phyloP scores from a whole-genome alignment of 2,329 filamentous ascomycete species.

The Neophaeococcomyces aloes region DNA sequence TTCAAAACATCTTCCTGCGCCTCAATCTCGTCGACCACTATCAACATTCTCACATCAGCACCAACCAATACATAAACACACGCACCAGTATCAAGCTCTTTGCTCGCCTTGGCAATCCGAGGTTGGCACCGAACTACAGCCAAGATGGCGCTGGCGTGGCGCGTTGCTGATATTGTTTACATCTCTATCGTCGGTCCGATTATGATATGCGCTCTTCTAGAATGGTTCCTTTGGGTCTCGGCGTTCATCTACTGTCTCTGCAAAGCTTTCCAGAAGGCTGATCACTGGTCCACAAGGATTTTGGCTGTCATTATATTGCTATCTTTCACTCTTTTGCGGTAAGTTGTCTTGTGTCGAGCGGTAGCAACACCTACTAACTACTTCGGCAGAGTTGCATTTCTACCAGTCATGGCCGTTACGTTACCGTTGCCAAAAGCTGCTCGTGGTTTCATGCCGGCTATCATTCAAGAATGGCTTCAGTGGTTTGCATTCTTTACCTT shows the following conservation, averaged over 20 bases:
- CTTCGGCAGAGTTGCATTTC: slow-evolving; percentile 58
- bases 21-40: too few species aligned
- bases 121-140: background rate
- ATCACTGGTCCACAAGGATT: slow-evolving; percentile 71
- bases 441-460: slow-evolving; percentile 58
- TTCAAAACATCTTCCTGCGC: too few species aligned
- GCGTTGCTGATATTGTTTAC: slow-evolving; percentile 60
- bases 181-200: slow-evolving; percentile 68
- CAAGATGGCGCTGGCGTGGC: background rate
- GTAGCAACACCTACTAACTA: slow-evolving; percentile 2
- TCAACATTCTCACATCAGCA: too few species aligned
- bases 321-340: slow-evolving; percentile 67
- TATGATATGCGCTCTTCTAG: slow-evolving; percentile 73
- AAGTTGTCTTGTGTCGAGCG: slow-evolving; percentile 24
- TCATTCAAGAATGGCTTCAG: slow-evolving; percentile 63
- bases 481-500: slow-evolving; percentile 97
- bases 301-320: slow-evolving; percentile 66
- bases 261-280: slow-evolving; percentile 82
- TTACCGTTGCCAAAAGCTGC: slow-evolving; percentile 68
- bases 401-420: slow-evolving; percentile 90
- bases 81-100: background rate
- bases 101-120: background rate
- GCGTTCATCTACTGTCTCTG: slow-evolving; percentile 84
- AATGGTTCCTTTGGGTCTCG: slow-evolving; percentile 93
- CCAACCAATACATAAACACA: too few species aligned